Evolutionary conservation across 2,329 filamentous ascomycete species (phyloP).

Genomic region (Bipolaris gigantea): DNA sequence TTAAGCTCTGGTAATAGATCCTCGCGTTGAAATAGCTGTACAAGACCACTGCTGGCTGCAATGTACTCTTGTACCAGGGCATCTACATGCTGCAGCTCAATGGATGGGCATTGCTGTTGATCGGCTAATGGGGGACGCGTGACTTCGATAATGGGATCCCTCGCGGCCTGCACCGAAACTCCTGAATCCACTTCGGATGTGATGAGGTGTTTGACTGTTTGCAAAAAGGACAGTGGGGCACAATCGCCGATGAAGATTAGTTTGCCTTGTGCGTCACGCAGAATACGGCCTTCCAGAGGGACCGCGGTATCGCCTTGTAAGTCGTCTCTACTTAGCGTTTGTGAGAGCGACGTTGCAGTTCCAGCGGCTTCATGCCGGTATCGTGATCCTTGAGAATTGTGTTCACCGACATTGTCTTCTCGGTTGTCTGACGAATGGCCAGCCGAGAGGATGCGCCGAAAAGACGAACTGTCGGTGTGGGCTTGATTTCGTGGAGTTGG

Average conservation of each 20-base stretch:
- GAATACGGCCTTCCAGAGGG: conserved; percentile 50
- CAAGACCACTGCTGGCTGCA: conserved; percentile 52
- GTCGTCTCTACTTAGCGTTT: conserved; percentile 35
- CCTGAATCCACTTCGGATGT: conserved; percentile 41
- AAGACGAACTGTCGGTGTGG: conserved; percentile 4
- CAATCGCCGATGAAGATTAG: conserved; percentile 59
- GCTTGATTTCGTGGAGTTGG: conserved; percentile 39
- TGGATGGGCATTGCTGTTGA: conserved; percentile 18
- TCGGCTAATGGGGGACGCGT: conserved; percentile 25
- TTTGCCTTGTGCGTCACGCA: conserved; percentile 57
- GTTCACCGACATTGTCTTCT: conserved; percentile 6
- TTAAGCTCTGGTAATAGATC: conserved; percentile 35
- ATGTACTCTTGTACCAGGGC: conserved; percentile 49
- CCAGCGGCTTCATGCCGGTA: conserved; percentile 6
- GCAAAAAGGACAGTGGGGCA: conserved; percentile 56
- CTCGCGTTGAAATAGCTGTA: conserved; percentile 52
- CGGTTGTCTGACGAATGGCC: conserved; percentile 8
- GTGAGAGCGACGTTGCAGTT: conserved; percentile 22
- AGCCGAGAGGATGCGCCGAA: background rate
- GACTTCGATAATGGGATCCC: conserved; percentile 40
- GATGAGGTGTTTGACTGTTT: conserved; percentile 56
- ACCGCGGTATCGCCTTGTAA: conserved; percentile 48
- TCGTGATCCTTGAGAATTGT: conserved; percentile 2
- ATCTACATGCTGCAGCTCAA: conserved; percentile 47
- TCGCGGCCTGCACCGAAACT: conserved; percentile 26